Conservation (phyloP, 2,329 filamentous ascomycete species). For the Monosporascus cannonballus region DNA sequence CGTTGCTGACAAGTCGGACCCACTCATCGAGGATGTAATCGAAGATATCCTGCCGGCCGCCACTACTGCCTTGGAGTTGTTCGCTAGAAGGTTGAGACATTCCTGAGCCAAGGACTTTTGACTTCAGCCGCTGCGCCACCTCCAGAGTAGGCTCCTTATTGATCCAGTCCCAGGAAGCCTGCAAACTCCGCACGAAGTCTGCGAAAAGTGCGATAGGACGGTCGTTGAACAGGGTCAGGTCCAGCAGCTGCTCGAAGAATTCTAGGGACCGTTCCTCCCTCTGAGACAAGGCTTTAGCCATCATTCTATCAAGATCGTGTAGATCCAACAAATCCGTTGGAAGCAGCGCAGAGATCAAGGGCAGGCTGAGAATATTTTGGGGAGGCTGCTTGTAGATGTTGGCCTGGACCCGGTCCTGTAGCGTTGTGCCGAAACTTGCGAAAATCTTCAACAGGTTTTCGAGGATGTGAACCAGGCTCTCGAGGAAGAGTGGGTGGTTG, state of each 20-base stretch:
- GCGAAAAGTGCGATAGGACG: slow-evolving; percentile 73
- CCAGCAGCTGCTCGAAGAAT: slow-evolving; percentile 73
- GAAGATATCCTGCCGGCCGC: slow-evolving; percentile 70
- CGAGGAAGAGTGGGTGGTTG: slow-evolving; percentile 51
- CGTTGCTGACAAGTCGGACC: slow-evolving; percentile 74
- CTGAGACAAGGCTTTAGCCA: slow-evolving; percentile 66
- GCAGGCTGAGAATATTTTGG: slow-evolving; percentile 49
- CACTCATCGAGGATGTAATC: slow-evolving; percentile 97
- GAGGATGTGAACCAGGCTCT: slow-evolving; percentile 57
- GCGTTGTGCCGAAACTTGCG: slow-evolving; percentile 35
- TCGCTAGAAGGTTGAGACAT: slow-evolving; percentile 34
- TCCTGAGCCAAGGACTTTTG: slow-evolving; percentile 44
- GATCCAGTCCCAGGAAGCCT: slow-evolving; percentile 77
- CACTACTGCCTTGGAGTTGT: slow-evolving; percentile 48
- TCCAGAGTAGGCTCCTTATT: slow-evolving; percentile 61
- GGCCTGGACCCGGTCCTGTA: slow-evolving; percentile 49
- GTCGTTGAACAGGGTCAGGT: slow-evolving; percentile 72
- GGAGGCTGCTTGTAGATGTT: slow-evolving; percentile 53
- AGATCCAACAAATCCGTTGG: slow-evolving; percentile 58
- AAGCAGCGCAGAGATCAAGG: slow-evolving; percentile 51
- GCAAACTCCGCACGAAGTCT: slow-evolving; percentile 78
- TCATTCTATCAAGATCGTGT: slow-evolving; percentile 61
- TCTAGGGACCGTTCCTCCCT: slow-evolving; percentile 68
- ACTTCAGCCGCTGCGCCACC: slow-evolving; percentile 65
- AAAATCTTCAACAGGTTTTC: slow-evolving; percentile 56